Conservation (phyloP, 306 rosid genomes). For the Dryas alaskensis region DNA sequence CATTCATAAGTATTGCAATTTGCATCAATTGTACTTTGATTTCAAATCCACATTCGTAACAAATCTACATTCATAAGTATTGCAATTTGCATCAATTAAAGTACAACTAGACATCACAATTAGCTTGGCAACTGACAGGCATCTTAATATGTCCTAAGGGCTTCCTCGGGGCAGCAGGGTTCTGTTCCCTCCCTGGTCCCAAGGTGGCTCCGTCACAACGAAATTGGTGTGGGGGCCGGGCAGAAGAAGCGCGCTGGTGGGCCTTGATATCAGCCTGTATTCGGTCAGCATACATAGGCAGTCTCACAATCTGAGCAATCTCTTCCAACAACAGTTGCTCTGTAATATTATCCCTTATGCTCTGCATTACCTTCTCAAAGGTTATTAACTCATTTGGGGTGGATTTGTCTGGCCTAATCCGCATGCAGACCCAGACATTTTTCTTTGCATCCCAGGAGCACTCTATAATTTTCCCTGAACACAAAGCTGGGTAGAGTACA, state of each 20-base stretch:
- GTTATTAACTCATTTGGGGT: slow-evolving; percentile 86
- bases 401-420: slow-evolving; percentile 68
- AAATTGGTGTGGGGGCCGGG: background rate
- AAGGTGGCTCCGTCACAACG: no score
- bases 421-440: slow-evolving; percentile 65
- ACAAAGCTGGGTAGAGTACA: slow-evolving; percentile 53
- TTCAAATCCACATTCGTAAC: no score
- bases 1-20: no score
- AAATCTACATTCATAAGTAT: no score
- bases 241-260: slow-evolving; percentile 13
- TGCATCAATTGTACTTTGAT: no score
- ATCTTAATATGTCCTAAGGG: no score
- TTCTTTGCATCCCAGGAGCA: slow-evolving; percentile 65
- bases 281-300: slow-evolving; percentile 94
- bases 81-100: no score
- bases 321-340: slow-evolving; percentile 71
- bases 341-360: slow-evolving; percentile 85
- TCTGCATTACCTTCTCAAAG: slow-evolving; percentile 78
- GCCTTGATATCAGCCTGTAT: slow-evolving; percentile 70
- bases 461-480: slow-evolving; percentile 79
- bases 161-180: no score
- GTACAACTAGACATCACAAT: no score
- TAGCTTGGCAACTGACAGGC: no score
- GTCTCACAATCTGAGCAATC: slow-evolving; percentile 66
- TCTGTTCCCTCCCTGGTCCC: no score